A percentile compares a stretch with the other conserved stretches of the same genome.
Evolutionary conservation across 2,329 filamentous ascomycete species (phyloP).

Genomic region (Fusarium mundagurra): DNA sequence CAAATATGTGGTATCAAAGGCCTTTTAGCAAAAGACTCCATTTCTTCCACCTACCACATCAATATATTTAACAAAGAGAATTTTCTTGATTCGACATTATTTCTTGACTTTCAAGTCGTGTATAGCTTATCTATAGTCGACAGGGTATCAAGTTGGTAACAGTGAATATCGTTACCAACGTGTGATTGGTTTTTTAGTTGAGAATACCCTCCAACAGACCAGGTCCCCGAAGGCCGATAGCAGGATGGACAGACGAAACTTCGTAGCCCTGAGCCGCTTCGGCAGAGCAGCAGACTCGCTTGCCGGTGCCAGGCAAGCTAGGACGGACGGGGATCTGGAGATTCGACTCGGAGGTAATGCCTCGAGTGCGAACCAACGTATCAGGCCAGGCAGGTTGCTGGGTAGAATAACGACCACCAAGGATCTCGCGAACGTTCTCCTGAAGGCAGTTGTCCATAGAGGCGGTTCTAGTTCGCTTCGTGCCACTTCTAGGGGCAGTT

Average conservation of each 20-base stretch:
- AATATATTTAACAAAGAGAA: constrained; percentile 44
- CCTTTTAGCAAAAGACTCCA: constrained; percentile 44
- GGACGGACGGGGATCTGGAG: constrained; percentile 53
- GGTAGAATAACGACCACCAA: constrained; percentile 52
- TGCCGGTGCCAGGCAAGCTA: constrained; percentile 61
- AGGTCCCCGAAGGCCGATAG: constrained; percentile 62
- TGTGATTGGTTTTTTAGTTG: constrained; percentile 52
- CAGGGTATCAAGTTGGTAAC: constrained; percentile 34
- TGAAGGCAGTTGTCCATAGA: constrained; percentile 71
- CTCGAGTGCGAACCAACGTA: constrained; percentile 50
- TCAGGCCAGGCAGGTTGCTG: constrained; percentile 49
- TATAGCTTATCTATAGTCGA: constrained; percentile 33
- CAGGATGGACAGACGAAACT: constrained; percentile 59
- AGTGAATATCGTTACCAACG: constrained; percentile 29
- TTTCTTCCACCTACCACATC: constrained; percentile 41
- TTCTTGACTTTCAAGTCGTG: constrained; percentile 37
- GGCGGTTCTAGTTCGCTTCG: constrained; percentile 68
- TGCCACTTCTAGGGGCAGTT: constrained; percentile 49
- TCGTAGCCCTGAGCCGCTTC: constrained; percentile 63
- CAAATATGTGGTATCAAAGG: constrained; percentile 45
- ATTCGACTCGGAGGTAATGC: constrained; percentile 38
- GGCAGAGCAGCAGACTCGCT: constrained; percentile 73
- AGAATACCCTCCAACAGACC: constrained; percentile 76
- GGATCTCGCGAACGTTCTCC: constrained; percentile 73
- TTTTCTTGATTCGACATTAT: constrained; percentile 40